Conservation (phyloP, 441 rosid genomes). For the Geranium incanum region DNA sequence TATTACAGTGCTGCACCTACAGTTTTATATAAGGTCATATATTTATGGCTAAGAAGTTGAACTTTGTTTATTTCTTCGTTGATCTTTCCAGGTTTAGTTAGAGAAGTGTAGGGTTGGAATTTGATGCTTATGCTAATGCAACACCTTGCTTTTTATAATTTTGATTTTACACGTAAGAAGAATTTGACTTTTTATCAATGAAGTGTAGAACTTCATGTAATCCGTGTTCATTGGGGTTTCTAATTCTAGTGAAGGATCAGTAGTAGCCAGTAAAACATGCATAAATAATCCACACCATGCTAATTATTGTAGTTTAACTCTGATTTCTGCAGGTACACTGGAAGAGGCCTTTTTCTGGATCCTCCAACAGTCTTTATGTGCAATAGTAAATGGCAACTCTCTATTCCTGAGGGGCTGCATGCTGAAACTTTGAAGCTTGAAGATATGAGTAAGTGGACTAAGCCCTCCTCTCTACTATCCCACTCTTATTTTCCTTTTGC, state of each 20-base stretch:
- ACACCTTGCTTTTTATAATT: neutral
- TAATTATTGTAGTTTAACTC: neutral
- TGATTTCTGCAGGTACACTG: conserved; percentile 60
- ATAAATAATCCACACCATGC: neutral
- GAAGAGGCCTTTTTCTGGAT: conserved; percentile 83
- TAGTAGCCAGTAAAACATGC: neutral
- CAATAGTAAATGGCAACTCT: conserved; percentile 56
- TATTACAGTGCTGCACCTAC: neutral
- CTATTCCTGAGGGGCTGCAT: conserved; percentile 48
- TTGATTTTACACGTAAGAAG: neutral
- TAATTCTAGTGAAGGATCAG: neutral
- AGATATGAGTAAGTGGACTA: conserved; percentile 36
- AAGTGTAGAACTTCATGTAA: neutral
- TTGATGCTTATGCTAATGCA: neutral
- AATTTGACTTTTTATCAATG: neutral
- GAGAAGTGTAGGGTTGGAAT: neutral
- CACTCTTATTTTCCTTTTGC: conserved; percentile 4
- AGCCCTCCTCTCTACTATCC: conserved; percentile 1
- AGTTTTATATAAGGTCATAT: neutral
- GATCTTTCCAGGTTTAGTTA: neutral
- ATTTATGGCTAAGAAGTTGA: neutral
- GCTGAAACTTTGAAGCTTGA: conserved; percentile 23
- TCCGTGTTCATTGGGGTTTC: conserved; percentile 1
- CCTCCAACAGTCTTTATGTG: conserved; percentile 71
- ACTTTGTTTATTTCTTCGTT: neutral